Conservation (phyloP, 2,329 filamentous ascomycete species). For the Chalaropsis thielavioides region DNA sequence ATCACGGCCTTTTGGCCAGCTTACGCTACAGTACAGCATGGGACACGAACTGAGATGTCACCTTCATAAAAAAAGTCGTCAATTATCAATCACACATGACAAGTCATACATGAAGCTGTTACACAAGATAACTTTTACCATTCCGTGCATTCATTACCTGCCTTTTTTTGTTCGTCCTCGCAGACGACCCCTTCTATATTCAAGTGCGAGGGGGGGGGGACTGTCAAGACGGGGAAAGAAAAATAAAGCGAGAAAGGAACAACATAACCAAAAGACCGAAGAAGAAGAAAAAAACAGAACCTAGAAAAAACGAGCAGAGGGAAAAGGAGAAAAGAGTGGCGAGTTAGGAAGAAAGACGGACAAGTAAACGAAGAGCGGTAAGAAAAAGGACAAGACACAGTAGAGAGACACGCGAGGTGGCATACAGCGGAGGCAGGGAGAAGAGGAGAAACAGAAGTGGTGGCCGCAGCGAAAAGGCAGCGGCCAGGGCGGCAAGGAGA, state of each 20-base stretch:
- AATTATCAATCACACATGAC: background rate
- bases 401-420: background rate
- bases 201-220: background rate
- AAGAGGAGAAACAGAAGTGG: background rate
- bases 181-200: background rate
- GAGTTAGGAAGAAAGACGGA: background rate
- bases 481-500: too few relatives aligned
- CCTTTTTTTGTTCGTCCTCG: background rate
- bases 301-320: background rate
- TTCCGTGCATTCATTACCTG: conserved; percentile 3
- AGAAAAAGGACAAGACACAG: background rate
- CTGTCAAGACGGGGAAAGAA: background rate
- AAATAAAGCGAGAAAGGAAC: background rate
- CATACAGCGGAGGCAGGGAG: background rate
- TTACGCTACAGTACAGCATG: too few relatives aligned
- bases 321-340: too few relatives aligned
- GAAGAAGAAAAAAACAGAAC: background rate
- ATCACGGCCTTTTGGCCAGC: too few relatives aligned
- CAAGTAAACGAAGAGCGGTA: background rate
- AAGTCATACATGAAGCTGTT: background rate
- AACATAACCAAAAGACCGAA: background rate
- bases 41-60: too few relatives aligned
- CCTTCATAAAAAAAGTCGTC: background rate
- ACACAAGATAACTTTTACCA: background rate
- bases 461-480: background rate